Evolutionary conservation across 441 rosid species (phyloP).

Genomic region (Populus hybrid): DNA sequence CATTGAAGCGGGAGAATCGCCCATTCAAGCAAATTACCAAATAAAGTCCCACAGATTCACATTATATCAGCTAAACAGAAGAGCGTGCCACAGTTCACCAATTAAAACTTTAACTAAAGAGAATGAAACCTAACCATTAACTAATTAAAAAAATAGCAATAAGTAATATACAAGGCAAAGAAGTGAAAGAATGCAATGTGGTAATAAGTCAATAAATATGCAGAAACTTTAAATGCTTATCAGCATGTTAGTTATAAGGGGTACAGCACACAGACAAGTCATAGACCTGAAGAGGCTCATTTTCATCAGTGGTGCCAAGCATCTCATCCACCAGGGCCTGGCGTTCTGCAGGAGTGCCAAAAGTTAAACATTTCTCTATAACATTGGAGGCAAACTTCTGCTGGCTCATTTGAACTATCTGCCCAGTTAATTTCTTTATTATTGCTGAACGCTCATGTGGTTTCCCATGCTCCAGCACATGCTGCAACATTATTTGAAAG

Average conservation of each 20-base stretch:
- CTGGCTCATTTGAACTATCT: conserved; percentile 82
- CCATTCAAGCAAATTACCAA: neutral
- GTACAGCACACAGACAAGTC: neutral
- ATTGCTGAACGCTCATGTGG: conserved; percentile 62
- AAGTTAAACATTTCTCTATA: conserved; percentile 66
- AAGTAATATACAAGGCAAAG: neutral
- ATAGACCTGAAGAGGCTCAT: conserved; percentile 78
- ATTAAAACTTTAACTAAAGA: neutral
- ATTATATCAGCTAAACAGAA: neutral
- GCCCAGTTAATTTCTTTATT: conserved; percentile 58
- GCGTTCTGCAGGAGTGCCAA: conserved; percentile 57
- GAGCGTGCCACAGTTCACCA: neutral
- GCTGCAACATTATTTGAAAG: conserved; percentile 37
- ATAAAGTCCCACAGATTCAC: neutral
- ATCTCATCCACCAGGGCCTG: conserved; percentile 73
- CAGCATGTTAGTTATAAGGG: neutral
- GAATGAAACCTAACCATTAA: neutral
- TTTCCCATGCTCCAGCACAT: conserved; percentile 76
- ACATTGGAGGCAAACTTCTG: conserved; percentile 84
- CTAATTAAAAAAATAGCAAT: neutral
- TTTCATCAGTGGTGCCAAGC: conserved; percentile 77
- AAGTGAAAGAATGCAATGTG: neutral
- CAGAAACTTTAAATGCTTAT: neutral
- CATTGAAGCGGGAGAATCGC: neutral
- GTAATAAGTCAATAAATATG: neutral